Conservation (phyloP, 2,329 filamentous ascomycete genomes). For the Hawksworthiomyces lignivorus region DNA sequence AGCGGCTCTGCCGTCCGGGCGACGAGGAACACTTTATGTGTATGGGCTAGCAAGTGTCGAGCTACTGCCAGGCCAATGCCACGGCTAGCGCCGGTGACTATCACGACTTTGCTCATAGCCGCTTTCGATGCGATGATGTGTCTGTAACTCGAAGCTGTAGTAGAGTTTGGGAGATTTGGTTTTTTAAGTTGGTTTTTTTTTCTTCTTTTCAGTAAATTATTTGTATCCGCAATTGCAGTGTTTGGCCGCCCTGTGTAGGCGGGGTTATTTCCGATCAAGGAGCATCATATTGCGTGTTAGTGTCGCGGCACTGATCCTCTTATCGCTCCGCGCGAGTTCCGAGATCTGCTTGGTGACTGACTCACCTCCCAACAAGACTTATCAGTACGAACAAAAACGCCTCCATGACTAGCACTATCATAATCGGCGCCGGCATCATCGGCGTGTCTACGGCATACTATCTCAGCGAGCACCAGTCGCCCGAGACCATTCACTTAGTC, state of each 20-base stretch:
- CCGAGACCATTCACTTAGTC: conserved; percentile 37
- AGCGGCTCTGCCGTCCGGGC: conserved; percentile 45
- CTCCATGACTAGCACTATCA: conserved; percentile 49
- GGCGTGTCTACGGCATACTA: conserved; percentile 67
- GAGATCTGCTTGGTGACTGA: neutral
- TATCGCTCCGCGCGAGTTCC: too few relatives aligned
- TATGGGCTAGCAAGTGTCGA: conserved; percentile 40
- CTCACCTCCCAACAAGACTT: neutral
- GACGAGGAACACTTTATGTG: conserved; percentile 52
- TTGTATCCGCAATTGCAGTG: too few relatives aligned
- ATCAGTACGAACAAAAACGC: too few relatives aligned
- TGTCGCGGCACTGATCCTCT: too few relatives aligned
- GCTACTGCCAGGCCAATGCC: conserved; percentile 54
- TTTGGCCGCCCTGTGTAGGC: too few relatives aligned
- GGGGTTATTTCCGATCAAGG: too few relatives aligned
- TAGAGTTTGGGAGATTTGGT: neutral
- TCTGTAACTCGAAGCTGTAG: too few relatives aligned
- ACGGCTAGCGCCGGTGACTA: conserved; percentile 59
- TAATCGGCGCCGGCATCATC: conserved; percentile 64
- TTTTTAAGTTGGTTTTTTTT: neutral
- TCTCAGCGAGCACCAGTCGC: conserved; percentile 44
- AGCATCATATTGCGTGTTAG: too few relatives aligned
- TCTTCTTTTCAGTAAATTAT: too few relatives aligned
- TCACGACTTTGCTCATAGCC: conserved; percentile 46
- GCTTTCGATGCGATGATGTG: conserved; percentile 36